Percentiles rank a stretch among this genome's conserved stretches.
These are phyloP conservation scores for Lactarius hatsudake DNA, from an alignment of 768 basidiomycete genomes.

Conservation along the genomic window DNA sequence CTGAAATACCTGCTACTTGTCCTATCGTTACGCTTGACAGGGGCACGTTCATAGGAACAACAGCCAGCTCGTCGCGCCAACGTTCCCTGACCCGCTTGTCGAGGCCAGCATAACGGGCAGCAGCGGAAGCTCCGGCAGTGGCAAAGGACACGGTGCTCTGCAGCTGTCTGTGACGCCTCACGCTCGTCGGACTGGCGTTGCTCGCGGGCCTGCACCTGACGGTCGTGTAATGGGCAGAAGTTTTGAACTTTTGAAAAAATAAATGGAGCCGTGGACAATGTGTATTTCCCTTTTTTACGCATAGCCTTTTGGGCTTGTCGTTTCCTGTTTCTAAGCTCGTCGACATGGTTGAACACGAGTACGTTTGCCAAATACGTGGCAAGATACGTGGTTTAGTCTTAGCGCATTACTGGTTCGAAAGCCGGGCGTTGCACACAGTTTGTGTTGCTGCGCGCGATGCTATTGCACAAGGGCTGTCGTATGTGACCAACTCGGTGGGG, in stretches of 20 bases:
- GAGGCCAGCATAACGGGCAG: background rate
- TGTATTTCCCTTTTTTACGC: background rate
- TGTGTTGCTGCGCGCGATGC: background rate
- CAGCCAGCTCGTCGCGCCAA: slow-evolving; percentile 51
- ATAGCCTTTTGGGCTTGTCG: background rate
- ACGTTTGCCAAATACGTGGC: background rate
- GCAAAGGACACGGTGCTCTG: background rate
- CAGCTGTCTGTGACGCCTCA: background rate
- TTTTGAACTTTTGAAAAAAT: too few relatives aligned
- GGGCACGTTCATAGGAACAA: slow-evolving; percentile 33
- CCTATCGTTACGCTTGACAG: slow-evolving; percentile 32
- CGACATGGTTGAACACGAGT: background rate
- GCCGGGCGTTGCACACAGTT: background rate
- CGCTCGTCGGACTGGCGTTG: background rate
- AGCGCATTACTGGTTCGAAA: background rate
- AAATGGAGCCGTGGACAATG: background rate
- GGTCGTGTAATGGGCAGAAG: background rate
- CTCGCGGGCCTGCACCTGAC: slow-evolving; percentile 3
- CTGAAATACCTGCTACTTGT: background rate
- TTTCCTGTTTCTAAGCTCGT: background rate
- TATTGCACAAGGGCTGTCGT: too few relatives aligned
- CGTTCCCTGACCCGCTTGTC: slow-evolving; percentile 50
- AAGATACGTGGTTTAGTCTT: too few relatives aligned
- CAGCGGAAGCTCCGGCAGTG: background rate
- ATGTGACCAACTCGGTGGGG: too few relatives aligned